Base-by-base conservation (phyloP, 345 rosid genomes). In the Trapa incisa region DNA sequence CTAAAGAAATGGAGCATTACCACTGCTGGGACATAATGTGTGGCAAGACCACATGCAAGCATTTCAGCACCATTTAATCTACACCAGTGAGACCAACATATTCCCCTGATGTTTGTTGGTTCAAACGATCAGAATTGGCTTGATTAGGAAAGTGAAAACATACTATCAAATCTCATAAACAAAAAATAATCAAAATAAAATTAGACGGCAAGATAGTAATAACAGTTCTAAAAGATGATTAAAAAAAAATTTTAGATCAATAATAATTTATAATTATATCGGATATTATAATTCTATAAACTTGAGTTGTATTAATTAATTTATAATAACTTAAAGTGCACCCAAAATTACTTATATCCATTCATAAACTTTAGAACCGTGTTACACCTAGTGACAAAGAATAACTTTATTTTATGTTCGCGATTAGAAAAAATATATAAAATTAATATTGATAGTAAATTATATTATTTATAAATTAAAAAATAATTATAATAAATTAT, bases 21-120 rank as follows among this genome's bases (percentile, higher is more conserved):
- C 69, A 63, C 65, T 60, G 89, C 83, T 54, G 88, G 87, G 64
- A 92, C 84, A 70, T 81, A 87, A 73, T 92, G 98, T 67, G 98
- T 92, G 36, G 92, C 96, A 73, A 92, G 94, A 71, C 96, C 98
- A 75, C 90, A 86, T 65, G 87, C 80, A 74, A 84, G 84, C 96
- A 89, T 84, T 78, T 91, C 97, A 58, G 88, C 84, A 68, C 93
- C 96, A 77, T 87, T 90, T 78, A 91, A 72, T 70, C 90, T 81
- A 67, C 76, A 64, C 96, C 92, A 1, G 96, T 82, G 57, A 89
- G 94, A 54, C 92, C 90, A 68, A 83, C 71, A 78, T 83, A 91
- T 77, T 91, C 96, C 35, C 97, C 96, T 91, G 70, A 64, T 65
- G 66, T 39, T 69, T 38, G 35, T 48, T 3, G 48, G 22, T 22